Evolutionary conservation across 2,329 filamentous ascomycete species (phyloP).

Genomic region (Talaromyces sp.): DNA sequence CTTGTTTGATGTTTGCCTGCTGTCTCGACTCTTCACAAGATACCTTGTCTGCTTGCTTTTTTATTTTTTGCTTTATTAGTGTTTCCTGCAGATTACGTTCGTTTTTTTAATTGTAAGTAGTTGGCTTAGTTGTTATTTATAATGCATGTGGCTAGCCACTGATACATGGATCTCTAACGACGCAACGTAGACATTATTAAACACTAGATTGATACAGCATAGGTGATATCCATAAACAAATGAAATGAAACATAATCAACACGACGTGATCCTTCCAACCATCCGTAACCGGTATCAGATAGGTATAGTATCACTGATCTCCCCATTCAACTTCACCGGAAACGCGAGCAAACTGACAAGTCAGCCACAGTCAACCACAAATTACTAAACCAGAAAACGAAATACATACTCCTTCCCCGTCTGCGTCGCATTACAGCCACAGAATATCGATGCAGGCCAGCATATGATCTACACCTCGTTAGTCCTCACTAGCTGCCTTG

Average conservation of each 20-base stretch:
- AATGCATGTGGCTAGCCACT: conserved; percentile 1
- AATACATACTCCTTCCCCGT: conserved; percentile 51
- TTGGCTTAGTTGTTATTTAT: neutral
- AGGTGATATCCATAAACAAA: no score
- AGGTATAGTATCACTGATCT: conserved; percentile 51
- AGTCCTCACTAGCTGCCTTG: neutral
- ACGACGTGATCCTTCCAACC: no score
- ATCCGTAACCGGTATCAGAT: conserved; percentile 24
- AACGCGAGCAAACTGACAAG: conserved; percentile 45
- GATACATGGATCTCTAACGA: neutral
- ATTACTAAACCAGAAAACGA: neutral
- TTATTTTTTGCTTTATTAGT: neutral
- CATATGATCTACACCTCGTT: conserved; percentile 22
- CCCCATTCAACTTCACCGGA: conserved; percentile 52
- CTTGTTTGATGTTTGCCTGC: conserved; percentile 2
- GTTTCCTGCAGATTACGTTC: neutral
- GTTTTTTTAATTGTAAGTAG: neutral
- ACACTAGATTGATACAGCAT: neutral
- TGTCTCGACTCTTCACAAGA: conserved; percentile 7
- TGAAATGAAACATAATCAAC: neutral
- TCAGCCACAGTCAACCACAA: neutral
- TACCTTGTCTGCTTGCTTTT: conserved; percentile 6
- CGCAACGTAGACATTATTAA: neutral
- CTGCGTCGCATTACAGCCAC: conserved; percentile 56
- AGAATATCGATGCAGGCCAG: conserved; percentile 55